Evolutionary conservation across 2,329 filamentous ascomycete genomes (phyloP).

Genomic region (Stagonosporopsis tanaceti): DNA sequence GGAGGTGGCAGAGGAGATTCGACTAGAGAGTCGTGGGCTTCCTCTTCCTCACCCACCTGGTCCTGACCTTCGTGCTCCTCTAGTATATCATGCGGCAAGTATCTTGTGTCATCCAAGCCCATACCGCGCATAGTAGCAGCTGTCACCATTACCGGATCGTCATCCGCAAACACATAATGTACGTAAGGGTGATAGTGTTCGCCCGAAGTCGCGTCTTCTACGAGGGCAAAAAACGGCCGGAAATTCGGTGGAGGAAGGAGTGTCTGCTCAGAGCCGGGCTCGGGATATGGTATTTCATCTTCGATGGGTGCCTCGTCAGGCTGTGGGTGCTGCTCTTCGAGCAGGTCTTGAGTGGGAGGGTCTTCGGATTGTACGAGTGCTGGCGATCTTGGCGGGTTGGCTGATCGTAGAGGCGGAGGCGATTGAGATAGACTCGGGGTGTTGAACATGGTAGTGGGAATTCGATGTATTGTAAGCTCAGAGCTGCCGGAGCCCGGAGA

Average conservation of each 20-base stretch:
- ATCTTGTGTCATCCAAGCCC: conserved; percentile 55
- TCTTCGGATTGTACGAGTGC: conserved; percentile 35
- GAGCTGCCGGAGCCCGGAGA: conserved; percentile 31
- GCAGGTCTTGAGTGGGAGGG: conserved; percentile 29
- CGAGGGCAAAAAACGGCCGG: conserved; percentile 82
- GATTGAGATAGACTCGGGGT: conserved; percentile 30
- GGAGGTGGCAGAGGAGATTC: conserved; percentile 57
- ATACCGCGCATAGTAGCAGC: conserved; percentile 67
- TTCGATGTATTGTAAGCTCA: conserved; percentile 25
- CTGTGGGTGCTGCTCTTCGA: conserved; percentile 26
- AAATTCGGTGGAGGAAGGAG: conserved; percentile 63
- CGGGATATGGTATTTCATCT: conserved; percentile 45
- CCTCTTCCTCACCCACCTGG: conserved; percentile 32
- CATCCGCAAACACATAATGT: conserved; percentile 93
- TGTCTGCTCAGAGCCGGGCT: conserved; percentile 43
- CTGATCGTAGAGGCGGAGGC: conserved; percentile 26
- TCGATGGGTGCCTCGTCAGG: conserved; percentile 34
- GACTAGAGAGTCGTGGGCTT: conserved; percentile 36
- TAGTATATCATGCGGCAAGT: conserved; percentile 38
- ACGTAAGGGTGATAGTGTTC: conserved; percentile 84
- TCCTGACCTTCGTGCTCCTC: conserved; percentile 29
- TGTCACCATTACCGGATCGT: conserved; percentile 80
- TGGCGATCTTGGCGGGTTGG: conserved; percentile 39
- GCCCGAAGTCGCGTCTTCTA: conserved; percentile 77
- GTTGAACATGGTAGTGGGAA: conserved; percentile 39